These are phyloP conservation scores for Argentina anserina DNA, from an alignment of 306 rosid species.

Conservation along the genomic window DNA sequence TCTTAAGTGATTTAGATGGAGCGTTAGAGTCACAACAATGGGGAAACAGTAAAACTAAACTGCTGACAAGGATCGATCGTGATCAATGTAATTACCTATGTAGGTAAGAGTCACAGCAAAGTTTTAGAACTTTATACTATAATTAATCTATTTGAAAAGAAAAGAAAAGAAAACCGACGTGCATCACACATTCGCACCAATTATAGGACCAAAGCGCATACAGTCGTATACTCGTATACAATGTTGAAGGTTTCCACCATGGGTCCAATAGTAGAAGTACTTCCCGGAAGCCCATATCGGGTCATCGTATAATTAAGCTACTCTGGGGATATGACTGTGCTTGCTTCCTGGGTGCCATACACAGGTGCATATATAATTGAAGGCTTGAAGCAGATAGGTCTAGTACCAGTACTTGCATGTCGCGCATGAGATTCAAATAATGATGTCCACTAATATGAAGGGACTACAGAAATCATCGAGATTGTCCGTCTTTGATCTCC, in stretches of 20 bases:
- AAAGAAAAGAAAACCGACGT: no score
- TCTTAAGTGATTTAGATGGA: no score
- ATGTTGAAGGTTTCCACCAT: not conserved
- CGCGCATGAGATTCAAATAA: not conserved
- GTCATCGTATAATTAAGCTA: not conserved
- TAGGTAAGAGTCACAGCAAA: no score
- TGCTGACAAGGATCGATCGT: no score
- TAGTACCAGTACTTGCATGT: not conserved
- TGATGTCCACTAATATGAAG: not conserved
- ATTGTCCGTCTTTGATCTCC: no score
- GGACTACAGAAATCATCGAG: not conserved
- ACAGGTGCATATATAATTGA: not conserved
- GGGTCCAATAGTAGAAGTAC: not conserved
- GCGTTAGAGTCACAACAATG: no score
- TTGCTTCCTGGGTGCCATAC: not conserved
- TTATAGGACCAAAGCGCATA: not conserved
- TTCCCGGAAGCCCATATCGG: not conserved
- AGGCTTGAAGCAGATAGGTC: not conserved
- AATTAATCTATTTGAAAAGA: no score
- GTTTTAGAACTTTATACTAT: no score
- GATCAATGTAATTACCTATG: no score
- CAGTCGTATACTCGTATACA: not conserved
- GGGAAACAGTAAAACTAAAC: no score
- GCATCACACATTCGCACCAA: not conserved
- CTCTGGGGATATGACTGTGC: not conserved